Conservation (phyloP, 2,329 filamentous ascomycete species). For the Cladobotryum protrusum region DNA sequence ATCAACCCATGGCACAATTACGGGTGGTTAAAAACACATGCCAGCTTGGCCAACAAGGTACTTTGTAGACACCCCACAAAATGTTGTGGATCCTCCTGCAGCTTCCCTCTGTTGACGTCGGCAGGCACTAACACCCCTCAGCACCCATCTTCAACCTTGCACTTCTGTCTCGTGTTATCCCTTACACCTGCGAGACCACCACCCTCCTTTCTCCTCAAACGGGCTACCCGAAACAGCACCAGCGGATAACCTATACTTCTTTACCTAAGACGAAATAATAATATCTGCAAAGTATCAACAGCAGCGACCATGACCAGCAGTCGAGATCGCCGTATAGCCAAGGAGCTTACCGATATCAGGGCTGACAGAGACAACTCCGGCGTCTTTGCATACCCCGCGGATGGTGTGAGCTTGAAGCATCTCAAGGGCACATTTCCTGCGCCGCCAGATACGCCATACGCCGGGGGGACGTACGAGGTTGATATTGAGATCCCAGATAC, state of each 20-base stretch:
- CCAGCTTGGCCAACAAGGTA: too few species aligned
- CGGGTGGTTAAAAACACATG: not conserved
- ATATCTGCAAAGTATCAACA: not conserved
- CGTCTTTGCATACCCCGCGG: slow-evolving; percentile 61
- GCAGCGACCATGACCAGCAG: slow-evolving; percentile 40
- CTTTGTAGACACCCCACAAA: too few species aligned
- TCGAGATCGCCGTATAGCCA: slow-evolving; percentile 57
- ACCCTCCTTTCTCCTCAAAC: not conserved
- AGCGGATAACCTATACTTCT: not conserved
- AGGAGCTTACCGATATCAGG: slow-evolving; percentile 71
- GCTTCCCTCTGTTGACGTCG: not conserved
- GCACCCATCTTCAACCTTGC: too few species aligned
- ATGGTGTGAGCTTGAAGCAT: slow-evolving; percentile 67
- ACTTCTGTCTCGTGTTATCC: too few species aligned
- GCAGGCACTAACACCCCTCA: slow-evolving; percentile 1
- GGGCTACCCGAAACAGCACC: not conserved
- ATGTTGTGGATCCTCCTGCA: too few species aligned
- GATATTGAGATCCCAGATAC: slow-evolving; percentile 82
- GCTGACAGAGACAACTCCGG: slow-evolving; percentile 67
- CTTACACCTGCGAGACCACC: not conserved
- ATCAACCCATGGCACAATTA: not conserved
- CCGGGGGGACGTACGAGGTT: slow-evolving; percentile 73
- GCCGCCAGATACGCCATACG: slow-evolving; percentile 89
- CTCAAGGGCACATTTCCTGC: slow-evolving; percentile 78
- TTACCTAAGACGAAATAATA: too few species aligned